phyloP scores from a whole-genome alignment of 148 eudicot species.

The Diospyros kaki region DNA sequence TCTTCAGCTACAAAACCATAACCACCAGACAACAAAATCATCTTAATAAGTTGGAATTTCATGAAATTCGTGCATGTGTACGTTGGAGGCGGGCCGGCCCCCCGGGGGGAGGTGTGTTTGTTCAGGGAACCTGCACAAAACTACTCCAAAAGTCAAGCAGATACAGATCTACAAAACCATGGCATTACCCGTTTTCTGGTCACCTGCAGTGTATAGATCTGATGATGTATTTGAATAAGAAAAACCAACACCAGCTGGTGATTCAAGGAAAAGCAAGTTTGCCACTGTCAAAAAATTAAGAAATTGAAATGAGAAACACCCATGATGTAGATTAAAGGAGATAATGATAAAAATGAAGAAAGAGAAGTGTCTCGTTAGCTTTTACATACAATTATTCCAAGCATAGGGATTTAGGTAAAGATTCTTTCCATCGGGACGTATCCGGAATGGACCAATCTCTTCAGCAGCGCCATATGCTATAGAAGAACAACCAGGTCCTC shows the following conservation, averaged over 20 bases:
- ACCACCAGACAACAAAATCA: conserved; percentile 9
- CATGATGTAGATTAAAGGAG: neutral
- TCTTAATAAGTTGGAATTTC: neutral
- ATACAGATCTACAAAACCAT: neutral
- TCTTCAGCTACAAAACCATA: conserved; percentile 64
- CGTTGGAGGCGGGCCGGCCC: no score
- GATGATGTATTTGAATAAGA: conserved; percentile 81
- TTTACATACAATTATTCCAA: conserved; percentile 77
- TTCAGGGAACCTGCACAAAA: no score
- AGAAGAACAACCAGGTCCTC: conserved; percentile 96
- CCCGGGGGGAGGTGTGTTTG: no score
- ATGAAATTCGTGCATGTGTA: neutral
- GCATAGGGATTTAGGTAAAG: conserved; percentile 67
- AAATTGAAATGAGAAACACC: conserved; percentile 9
- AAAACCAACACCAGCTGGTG: conserved; percentile 93
- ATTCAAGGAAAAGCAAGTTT: conserved; percentile 89
- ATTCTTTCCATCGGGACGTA: conserved; percentile 58
- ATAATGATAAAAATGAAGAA: neutral
- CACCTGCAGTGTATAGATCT: conserved; percentile 69
- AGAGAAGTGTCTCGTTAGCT: neutral
- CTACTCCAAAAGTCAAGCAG: neutral
- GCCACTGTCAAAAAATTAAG: conserved; percentile 54
- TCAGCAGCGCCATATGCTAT: conserved; percentile 94
- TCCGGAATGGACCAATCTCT: conserved; percentile 85
- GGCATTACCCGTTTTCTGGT: conserved; percentile 59